phyloP scores from a whole-genome alignment of 306 rosid genomes.

The Castanospermum australe region DNA sequence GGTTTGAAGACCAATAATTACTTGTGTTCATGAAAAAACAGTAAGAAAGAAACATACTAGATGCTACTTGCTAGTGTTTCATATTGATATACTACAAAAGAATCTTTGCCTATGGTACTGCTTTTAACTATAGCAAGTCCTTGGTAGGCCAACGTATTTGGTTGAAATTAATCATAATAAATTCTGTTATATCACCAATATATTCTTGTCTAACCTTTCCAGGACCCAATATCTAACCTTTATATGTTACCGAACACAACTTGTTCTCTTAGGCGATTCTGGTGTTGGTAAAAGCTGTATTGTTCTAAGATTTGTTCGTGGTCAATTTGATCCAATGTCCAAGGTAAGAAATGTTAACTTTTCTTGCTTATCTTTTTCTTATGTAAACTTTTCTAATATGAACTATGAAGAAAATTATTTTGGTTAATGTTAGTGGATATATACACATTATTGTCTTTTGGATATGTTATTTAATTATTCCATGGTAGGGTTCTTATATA shows the following conservation, averaged over 20 bases:
- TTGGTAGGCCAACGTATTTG: background rate
- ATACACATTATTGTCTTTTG: background rate
- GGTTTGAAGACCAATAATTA: background rate
- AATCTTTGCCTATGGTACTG: background rate
- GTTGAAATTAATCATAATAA: background rate
- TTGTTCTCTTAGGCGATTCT: conserved; percentile 97
- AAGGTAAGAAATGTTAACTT: conserved; percentile 62
- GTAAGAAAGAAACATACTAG: background rate
- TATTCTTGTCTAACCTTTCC: conserved; percentile 17
- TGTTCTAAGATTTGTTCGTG: conserved; percentile 98
- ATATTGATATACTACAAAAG: background rate
- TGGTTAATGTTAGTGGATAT: background rate
- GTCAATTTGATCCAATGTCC: conserved; percentile 98
- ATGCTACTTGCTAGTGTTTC: background rate
- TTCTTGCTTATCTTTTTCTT: background rate
- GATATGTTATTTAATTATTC: conserved; percentile 11
- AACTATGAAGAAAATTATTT: background rate
- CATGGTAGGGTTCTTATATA: conserved; percentile 6
- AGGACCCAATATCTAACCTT: conserved; percentile 25
- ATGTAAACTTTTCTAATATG: background rate
- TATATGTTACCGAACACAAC: conserved; percentile 54
- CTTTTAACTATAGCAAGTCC: background rate
- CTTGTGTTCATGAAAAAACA: background rate
- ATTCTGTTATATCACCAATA: background rate
- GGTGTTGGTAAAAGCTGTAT: conserved; percentile 99